Percentiles rank a stretch among this genome's conserved stretches.
Evolutionary conservation across 1,284 basidiomycete genomes (phyloP).

Genomic region (Leucoagaricus sp.): DNA sequence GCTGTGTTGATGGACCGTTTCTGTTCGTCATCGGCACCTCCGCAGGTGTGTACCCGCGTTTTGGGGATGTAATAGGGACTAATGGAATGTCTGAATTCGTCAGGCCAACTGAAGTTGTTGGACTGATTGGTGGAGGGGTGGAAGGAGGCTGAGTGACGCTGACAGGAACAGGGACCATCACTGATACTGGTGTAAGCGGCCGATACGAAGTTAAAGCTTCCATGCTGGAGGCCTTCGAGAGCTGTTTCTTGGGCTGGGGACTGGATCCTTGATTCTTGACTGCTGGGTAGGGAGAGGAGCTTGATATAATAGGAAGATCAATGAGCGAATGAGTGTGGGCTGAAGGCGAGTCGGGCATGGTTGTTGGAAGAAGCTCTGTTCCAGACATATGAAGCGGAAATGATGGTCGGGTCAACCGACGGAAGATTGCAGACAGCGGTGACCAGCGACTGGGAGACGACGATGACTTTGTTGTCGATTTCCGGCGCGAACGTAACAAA

Average conservation of each 20-base stretch:
- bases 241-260: not conserved
- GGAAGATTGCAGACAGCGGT: constrained; percentile 1
- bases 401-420: constrained; percentile 11
- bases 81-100: constrained; percentile 5
- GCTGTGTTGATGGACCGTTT: constrained; percentile 7
- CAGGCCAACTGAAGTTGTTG: not conserved
- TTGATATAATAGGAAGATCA: constrained; percentile 5
- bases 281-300: no score
- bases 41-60: not conserved
- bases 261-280: not conserved
- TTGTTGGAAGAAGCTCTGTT: constrained; percentile 7
- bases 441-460: constrained; percentile 10
- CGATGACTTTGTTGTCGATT: not conserved
- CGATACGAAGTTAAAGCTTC: constrained; percentile 7
- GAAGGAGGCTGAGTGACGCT: not conserved
- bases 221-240: constrained; percentile 11
- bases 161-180: constrained; percentile 4
- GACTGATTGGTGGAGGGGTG: constrained; percentile 11
- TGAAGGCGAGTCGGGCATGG: constrained; percentile 12
- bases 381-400: constrained; percentile 11
- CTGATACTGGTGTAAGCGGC: constrained; percentile 11
- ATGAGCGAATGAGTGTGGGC: constrained; percentile 4
- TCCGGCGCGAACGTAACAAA: constrained; percentile 2
- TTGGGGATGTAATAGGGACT: constrained; percentile 8
- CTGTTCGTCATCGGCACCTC: not conserved